phyloP scores from a whole-genome alignment of 257 asterid genomes.

The Penstemon davidsonii region DNA sequence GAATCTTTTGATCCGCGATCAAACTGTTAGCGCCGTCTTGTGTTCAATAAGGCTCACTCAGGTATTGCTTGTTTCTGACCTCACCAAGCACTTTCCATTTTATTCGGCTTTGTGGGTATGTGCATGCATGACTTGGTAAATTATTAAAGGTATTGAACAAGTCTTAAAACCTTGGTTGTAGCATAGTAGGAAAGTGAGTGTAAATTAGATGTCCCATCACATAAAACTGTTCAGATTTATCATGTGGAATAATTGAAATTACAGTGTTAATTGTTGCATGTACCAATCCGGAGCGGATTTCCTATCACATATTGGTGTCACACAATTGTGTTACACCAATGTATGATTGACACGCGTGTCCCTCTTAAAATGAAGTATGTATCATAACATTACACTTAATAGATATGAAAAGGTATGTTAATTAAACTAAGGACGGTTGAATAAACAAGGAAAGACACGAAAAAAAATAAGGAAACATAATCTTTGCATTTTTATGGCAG shows the following conservation, averaged over 20 bases:
- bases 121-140: not conserved
- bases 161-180: constrained; percentile 2
- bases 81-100: constrained; percentile 1
- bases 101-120: constrained; percentile 16
- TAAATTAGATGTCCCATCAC: constrained; percentile 5
- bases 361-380: too few species aligned
- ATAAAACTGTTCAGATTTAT: not conserved
- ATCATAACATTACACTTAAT: too few species aligned
- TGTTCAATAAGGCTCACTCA: constrained; percentile 38
- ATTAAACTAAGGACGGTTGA: too few species aligned
- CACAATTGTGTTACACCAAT: constrained; percentile 8
- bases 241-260: constrained; percentile 11
- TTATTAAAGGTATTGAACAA: constrained; percentile 13
- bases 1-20: constrained; percentile 41
- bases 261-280: constrained; percentile 20
- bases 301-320: not conserved
- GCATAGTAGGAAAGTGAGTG: not conserved
- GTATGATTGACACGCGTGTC: not conserved
- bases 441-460: too few species aligned
- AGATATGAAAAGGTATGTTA: too few species aligned
- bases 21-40: constrained; percentile 25
- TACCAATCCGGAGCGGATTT: not conserved
- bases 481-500: too few species aligned
- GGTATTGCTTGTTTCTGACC: constrained; percentile 30
- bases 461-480: too few species aligned